These are phyloP conservation scores for Brassica juncea DNA, from an alignment of 345 rosid species.

Conservation along the genomic window DNA sequence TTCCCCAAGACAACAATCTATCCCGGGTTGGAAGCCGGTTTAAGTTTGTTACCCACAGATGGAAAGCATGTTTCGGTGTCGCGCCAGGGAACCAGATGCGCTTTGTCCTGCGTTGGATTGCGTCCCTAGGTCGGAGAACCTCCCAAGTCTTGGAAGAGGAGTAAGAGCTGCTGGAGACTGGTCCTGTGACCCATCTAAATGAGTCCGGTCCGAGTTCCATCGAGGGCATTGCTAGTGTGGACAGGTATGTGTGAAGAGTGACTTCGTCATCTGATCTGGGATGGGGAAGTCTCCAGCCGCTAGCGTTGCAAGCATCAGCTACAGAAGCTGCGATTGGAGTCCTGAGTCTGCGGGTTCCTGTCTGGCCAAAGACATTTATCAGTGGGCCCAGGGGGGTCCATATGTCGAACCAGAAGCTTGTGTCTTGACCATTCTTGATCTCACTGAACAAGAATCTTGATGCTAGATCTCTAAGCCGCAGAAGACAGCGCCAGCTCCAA, in stretches of 20 bases:
- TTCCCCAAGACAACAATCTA: too few species aligned
- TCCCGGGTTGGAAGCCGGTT: too few species aligned
- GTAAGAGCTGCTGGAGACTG: too few species aligned
- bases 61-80: too few species aligned
- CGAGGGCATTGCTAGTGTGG: neutral
- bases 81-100: too few species aligned
- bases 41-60: too few species aligned
- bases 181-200: neutral
- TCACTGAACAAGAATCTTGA: neutral
- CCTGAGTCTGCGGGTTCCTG: neutral
- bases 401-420: neutral
- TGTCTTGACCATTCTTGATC: neutral
- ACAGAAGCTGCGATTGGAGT: neutral
- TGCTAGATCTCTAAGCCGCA: neutral
- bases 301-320: neutral
- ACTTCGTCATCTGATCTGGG: neutral
- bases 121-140: too few species aligned
- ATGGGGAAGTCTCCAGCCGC: neutral
- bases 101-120: too few species aligned
- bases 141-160: too few species aligned
- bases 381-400: neutral
- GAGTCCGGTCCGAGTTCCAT: neutral
- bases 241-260: neutral
- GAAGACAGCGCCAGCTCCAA: neutral
- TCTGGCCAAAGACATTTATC: neutral